Percentiles rank a stretch among this genome's conserved stretches.
phyloP scores from a whole-genome alignment of 1,284 basidiomycete species.

The Leccinum insolens region DNA sequence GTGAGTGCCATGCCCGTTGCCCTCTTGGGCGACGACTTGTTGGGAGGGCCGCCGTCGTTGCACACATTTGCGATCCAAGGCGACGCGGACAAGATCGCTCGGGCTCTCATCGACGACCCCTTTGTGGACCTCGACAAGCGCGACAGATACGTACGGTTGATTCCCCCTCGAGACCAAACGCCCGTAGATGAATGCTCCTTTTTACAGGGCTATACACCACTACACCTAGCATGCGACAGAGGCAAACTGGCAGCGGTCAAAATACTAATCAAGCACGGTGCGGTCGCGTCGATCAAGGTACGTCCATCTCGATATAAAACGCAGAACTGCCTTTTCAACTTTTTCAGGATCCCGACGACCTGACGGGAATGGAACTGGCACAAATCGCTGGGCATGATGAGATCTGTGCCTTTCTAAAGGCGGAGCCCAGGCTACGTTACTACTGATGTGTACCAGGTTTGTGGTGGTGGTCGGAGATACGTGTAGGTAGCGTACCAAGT shows the following conservation, averaged over 20 bases:
- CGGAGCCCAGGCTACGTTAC: conserved; percentile 17
- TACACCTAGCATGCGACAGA: conserved; percentile 86
- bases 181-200: conserved; percentile 7
- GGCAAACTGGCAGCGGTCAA: conserved; percentile 63
- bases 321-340: conserved; percentile 4
- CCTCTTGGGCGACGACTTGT: conserved; percentile 32
- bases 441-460: conserved; percentile 11
- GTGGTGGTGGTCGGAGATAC: conserved; percentile 7
- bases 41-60: conserved; percentile 42
- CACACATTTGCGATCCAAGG: conserved; percentile 70
- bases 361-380: conserved; percentile 69
- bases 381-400: conserved; percentile 64
- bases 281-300: conserved; percentile 66
- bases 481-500: conserved; percentile 3
- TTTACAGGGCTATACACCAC: conserved; percentile 77
- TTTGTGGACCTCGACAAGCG: conserved; percentile 44
- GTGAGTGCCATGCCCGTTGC: conserved; percentile 62
- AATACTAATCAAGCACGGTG: conserved; percentile 67
- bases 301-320: conserved; percentile 10
- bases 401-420: conserved; percentile 54
- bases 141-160: conserved; percentile 65
- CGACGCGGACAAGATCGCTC: conserved; percentile 48
- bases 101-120: conserved; percentile 47
- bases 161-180: neutral
- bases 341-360: conserved; percentile 71